These are phyloP conservation scores for Epichloe typhina DNA, from an alignment of 2,329 filamentous ascomycete genomes.

Conservation along the genomic window DNA sequence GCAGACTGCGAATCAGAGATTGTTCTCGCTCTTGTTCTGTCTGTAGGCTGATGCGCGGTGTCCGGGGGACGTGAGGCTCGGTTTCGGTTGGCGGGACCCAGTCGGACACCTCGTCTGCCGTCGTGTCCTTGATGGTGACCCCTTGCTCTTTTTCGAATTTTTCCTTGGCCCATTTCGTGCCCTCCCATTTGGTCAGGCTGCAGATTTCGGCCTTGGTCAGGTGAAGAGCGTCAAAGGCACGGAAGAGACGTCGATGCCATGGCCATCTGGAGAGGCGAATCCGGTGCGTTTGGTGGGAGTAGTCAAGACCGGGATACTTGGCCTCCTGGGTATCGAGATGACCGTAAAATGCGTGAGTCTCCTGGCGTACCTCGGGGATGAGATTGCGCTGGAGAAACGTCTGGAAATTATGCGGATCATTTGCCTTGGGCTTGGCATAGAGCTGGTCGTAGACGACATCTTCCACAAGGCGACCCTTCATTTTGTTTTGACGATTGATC, in stretches of 20 bases:
- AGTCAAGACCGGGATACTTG: constrained; percentile 72
- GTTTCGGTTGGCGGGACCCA: constrained; percentile 28
- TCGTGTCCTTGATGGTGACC: constrained; percentile 56
- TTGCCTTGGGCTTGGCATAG: constrained; percentile 53
- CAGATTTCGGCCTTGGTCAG: constrained; percentile 60
- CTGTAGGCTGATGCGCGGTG: constrained; percentile 1
- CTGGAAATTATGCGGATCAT: constrained; percentile 59
- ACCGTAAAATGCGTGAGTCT: constrained; percentile 64
- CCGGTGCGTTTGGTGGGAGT: constrained; percentile 58
- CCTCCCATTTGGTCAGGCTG: constrained; percentile 67
- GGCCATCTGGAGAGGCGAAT: constrained; percentile 65
- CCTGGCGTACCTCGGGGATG: constrained; percentile 65
- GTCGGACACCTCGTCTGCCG: constrained; percentile 51
- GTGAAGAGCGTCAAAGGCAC: constrained; percentile 56
- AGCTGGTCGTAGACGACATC: constrained; percentile 63
- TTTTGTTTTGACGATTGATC: constrained; percentile 31
- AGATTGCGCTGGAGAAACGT: constrained; percentile 56
- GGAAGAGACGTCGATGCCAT: constrained; percentile 65
- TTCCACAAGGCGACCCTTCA: constrained; percentile 61
- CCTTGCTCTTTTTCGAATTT: constrained; percentile 66
- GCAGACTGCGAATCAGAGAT: constrained; percentile 8
- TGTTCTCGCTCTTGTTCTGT: constrained; percentile 7
- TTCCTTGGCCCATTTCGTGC: constrained; percentile 71
- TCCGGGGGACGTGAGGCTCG: background rate
- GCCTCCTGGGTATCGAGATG: constrained; percentile 68